Percentiles rank a stretch among this genome's conserved stretches.
phyloP scores from a whole-genome alignment of 2,329 filamentous ascomycete genomes.

The Coleophoma eucalyptorum region DNA sequence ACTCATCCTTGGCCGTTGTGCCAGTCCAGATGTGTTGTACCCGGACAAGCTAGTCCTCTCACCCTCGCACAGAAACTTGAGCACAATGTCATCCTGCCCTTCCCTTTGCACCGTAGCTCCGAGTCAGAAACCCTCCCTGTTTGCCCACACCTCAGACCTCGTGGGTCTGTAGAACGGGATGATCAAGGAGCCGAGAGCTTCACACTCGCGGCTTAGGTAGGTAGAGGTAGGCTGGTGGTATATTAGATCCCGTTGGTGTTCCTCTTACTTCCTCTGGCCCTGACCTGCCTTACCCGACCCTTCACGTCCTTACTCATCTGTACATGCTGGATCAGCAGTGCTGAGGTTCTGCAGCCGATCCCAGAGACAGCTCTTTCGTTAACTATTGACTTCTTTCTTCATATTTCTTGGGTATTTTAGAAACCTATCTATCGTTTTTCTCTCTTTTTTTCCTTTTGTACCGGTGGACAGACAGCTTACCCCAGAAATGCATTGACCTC shows the following conservation, averaged over 20 bases:
- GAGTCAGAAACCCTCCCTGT: neutral
- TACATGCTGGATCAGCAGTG: neutral
- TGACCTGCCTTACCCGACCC: slow-evolving; percentile 3
- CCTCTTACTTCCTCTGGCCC: slow-evolving; percentile 3
- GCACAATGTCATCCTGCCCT: neutral
- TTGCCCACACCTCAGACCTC: neutral
- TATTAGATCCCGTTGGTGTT: slow-evolving; percentile 19
- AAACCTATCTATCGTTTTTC: no score
- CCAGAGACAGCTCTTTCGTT: neutral
- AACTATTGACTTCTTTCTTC: slow-evolving; percentile 13
- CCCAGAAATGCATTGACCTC: slow-evolving; percentile 20
- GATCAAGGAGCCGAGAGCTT: slow-evolving; percentile 1
- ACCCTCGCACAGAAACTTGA: no score
- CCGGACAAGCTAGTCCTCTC: no score
- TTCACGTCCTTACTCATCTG: neutral
- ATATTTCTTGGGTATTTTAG: slow-evolving; percentile 7
- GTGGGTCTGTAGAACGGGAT: slow-evolving; percentile 16
- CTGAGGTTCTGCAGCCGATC: neutral
- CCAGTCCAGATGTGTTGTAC: no score
- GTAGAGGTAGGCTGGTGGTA: slow-evolving; percentile 10
- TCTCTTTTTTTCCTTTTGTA: slow-evolving; percentile 9
- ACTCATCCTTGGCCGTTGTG: no score
- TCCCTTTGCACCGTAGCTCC: neutral
- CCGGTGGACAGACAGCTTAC: slow-evolving; percentile 7
- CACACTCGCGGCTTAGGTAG: neutral